Evolutionary conservation across 768 basidiomycete species (phyloP).

Genomic region (Coprinopsis sp.): DNA sequence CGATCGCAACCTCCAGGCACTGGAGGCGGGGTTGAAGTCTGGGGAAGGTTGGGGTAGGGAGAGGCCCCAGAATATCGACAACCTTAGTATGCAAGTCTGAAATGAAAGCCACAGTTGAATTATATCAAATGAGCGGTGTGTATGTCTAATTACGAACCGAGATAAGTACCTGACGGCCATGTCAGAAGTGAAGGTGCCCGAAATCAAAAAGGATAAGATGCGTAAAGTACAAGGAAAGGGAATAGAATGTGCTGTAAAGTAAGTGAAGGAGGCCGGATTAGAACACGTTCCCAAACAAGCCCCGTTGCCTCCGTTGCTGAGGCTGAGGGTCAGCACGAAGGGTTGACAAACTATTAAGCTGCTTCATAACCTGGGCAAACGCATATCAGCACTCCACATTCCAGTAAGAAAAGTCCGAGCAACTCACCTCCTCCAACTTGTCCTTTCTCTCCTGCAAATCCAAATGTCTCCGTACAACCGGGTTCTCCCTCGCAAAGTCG

Average conservation of each 20-base stretch:
- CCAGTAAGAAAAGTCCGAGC: neutral
- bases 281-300: conserved; percentile 76
- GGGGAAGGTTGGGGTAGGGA: too few relatives aligned
- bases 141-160: too few relatives aligned
- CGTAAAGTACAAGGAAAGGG: conserved; percentile 1
- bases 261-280: conserved; percentile 25
- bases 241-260: conserved; percentile 6
- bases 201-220: neutral
- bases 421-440: conserved; percentile 86
- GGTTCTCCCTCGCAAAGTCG: conserved; percentile 94
- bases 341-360: conserved; percentile 86
- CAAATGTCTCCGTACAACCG: conserved; percentile 77
- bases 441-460: conserved; percentile 97
- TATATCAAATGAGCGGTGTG: too few relatives aligned
- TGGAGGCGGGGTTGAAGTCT: too few relatives aligned
- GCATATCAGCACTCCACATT: neutral
- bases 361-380: conserved; percentile 80
- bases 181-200: neutral
- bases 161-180: too few relatives aligned
- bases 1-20: too few relatives aligned
- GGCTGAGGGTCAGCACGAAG: conserved; percentile 81
- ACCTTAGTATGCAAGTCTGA: too few relatives aligned
- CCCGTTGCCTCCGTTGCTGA: conserved; percentile 65
- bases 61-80: too few relatives aligned
- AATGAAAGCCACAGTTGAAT: too few relatives aligned